Percentiles rank a stretch among this genome's conserved stretches.
phyloP scores from a whole-genome alignment of 305 asterid species.

The Solanum hybrid region DNA sequence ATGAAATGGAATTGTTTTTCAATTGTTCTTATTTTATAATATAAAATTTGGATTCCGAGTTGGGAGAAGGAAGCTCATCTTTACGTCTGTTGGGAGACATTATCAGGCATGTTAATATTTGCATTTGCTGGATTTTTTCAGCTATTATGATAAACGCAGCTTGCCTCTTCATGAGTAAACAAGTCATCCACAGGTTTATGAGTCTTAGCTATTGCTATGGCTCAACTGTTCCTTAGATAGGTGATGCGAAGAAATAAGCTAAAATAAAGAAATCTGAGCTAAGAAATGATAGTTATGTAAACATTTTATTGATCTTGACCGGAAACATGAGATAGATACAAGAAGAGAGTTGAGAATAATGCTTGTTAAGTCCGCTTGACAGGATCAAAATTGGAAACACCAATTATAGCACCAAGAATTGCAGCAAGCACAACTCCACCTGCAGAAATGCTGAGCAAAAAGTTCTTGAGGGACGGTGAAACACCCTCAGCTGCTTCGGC shows the following conservation, averaged over 20 bases:
- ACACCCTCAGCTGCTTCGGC: slow-evolving; percentile 63
- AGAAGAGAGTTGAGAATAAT: slow-evolving; percentile 6
- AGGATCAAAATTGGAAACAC: slow-evolving; percentile 87
- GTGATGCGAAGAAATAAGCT: neutral
- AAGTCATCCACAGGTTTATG: neutral
- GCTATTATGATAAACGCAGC: neutral
- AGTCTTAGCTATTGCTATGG: neutral
- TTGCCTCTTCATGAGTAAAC: neutral
- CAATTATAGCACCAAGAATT: slow-evolving; percentile 52
- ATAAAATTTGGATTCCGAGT: neutral
- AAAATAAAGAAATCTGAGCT: neutral
- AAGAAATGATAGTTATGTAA: neutral
- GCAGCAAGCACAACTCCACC: slow-evolving; percentile 63
- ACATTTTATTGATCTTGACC: neutral
- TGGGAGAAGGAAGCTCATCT: neutral
- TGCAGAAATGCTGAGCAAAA: slow-evolving; percentile 79
- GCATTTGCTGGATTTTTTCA: neutral
- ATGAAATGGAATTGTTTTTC: neutral
- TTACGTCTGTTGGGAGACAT: neutral
- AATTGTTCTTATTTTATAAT: neutral
- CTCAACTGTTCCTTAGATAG: neutral
- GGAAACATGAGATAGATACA: slow-evolving; percentile 19
- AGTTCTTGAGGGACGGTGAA: slow-evolving; percentile 74
- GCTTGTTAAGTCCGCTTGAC: slow-evolving; percentile 61
- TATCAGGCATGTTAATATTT: neutral